Base-by-base conservation (phyloP, 495 filamentous ascomycete species). In the Terfezia claveryi region DNA sequence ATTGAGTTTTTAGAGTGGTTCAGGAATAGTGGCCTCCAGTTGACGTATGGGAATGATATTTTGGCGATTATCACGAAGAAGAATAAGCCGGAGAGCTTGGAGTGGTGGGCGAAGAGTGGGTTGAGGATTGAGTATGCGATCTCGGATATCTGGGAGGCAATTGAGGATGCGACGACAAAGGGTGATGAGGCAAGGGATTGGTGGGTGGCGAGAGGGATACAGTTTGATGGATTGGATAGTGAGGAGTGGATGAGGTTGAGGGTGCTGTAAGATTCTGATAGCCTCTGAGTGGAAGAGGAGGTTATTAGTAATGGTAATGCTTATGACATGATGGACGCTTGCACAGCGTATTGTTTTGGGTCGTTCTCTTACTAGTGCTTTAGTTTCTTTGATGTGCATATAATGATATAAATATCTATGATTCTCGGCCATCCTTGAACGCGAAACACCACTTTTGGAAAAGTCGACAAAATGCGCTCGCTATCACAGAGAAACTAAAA, bases 191-290 rank as follows among this genome's bases (percentile, higher is more conserved):
- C 92, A 11, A 74, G 82, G 53, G 70, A 72, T 56, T 95, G 88
- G 88, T 95, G 88, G 88, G 79, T 82, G n/a, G 72, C 73, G 59
- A 92, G 93, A 64, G 87, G 88, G 2, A 68, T 94, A 54, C 92
- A 92, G 62, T 68, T 93, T 32, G 87, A 87, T 0, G 73, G 23
- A 5, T 20, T 93, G 20, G 81, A 82, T 0, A 89, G 86, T 51
- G 84, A 80, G 59, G 87, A 94, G 69, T 95, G 87, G 88, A 92
- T 94, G 82, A 87, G 83, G 70, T 74, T 79, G 23, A 87, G 83
- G 61, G 70, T 77, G 36, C 62, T 82, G 46, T 77, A 61, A 62
- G n/a, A 27, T 27, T 5, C 27, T 27, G 27, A 27, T 27, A 5
- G 27, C n/a, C 27, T 32, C 27, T 32, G 7, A 20, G 20, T 20